Percentiles rank a stretch among this genome's conserved stretches.
Evolutionary conservation across 75 land plant genomes (phyloP).

Genomic region (Azolla pinnata): DNA sequence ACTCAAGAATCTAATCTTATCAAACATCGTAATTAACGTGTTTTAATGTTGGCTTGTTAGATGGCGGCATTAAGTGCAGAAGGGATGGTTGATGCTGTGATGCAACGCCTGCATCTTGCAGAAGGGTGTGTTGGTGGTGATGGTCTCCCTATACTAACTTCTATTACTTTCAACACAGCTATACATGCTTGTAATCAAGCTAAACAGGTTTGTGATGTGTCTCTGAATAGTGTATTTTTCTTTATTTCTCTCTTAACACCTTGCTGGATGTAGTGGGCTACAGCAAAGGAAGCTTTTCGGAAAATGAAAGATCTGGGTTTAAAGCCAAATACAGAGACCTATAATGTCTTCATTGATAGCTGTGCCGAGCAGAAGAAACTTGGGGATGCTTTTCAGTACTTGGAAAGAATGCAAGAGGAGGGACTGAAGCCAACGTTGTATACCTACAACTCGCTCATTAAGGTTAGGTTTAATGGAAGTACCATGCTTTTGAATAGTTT

Average conservation of each 20-base stretch:
- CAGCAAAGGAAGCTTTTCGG: slow-evolving; percentile 22
- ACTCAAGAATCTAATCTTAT: no score
- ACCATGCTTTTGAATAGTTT: neutral
- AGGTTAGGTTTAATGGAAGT: slow-evolving; percentile 5
- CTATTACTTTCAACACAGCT: slow-evolving; percentile 27
- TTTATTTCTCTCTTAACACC: neutral
- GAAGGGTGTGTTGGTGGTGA: slow-evolving; percentile 11
- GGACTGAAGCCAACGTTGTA: slow-evolving; percentile 11
- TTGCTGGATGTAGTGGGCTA: slow-evolving; percentile 16
- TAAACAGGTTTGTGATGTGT: slow-evolving; percentile 10
- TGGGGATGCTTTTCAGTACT: slow-evolving; percentile 14
- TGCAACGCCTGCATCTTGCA: slow-evolving; percentile 18
- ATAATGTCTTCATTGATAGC: slow-evolving; percentile 31
- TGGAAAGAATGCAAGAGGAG: slow-evolving; percentile 19
- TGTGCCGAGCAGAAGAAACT: slow-evolving; percentile 16
- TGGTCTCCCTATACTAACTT: slow-evolving; percentile 15
- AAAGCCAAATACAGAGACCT: slow-evolving; percentile 26
- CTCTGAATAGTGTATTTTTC: neutral
- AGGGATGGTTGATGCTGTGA: slow-evolving; percentile 23
- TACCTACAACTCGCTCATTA: slow-evolving; percentile 24
- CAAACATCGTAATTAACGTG: no score
- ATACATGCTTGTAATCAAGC: slow-evolving; percentile 23
- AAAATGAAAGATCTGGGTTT: slow-evolving; percentile 19
- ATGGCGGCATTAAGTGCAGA: slow-evolving; percentile 29
- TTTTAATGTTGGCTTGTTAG: slow-evolving; percentile 16